Base-by-base conservation (phyloP, 257 asterid genomes). In the Solanum chaucha region DNA sequence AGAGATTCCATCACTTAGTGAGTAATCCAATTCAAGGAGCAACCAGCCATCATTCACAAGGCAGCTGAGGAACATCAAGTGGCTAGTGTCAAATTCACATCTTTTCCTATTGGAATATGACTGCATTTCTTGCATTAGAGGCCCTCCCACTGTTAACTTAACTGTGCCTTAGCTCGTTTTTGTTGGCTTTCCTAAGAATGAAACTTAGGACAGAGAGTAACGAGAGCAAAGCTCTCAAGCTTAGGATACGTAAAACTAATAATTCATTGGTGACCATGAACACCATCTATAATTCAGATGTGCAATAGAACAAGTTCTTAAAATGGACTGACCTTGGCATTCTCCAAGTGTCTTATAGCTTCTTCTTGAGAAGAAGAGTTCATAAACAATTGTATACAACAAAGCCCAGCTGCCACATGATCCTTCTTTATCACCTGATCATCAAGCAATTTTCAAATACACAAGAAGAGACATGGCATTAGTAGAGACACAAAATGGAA, bases 311-410 rank as follows among this genome's bases (percentile, higher is more conserved):
- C 68, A 81, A 81, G 67, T 80, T 80, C 84, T 44, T 72, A 82
- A 19, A 34, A 19, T 70, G 34, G 84, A 86, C 84, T 85, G 88
- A 95, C 98, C 98, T 94, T 93, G 87, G 99, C 96, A 89, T 93
- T 90, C 88, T 97, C 99, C 93, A 97, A 90, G 97, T 97, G 98
- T 90, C 89, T 90, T 88, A 93, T 85, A 87, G 99, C 96, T 90
- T 92, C 98, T 91, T 97, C 99, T 88, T 93, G 98, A 88, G 98
- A 93, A 88, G 96, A 93, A 87, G 99, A 96, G 92, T 95, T 95
- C 97, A 97, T 92, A 89, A 94, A 97, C 90, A 97, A 92, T 92
- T 97, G 99, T 87, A 97, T 94, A 90, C 98, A 97, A 90, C 99
- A 97, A 86, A 95, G 96, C 86, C 99, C 99, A 86, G 98, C 98